Evolutionary conservation across 208 protist genomes (phyloP).

Genomic region (Herpetomonas tarakana): DNA sequence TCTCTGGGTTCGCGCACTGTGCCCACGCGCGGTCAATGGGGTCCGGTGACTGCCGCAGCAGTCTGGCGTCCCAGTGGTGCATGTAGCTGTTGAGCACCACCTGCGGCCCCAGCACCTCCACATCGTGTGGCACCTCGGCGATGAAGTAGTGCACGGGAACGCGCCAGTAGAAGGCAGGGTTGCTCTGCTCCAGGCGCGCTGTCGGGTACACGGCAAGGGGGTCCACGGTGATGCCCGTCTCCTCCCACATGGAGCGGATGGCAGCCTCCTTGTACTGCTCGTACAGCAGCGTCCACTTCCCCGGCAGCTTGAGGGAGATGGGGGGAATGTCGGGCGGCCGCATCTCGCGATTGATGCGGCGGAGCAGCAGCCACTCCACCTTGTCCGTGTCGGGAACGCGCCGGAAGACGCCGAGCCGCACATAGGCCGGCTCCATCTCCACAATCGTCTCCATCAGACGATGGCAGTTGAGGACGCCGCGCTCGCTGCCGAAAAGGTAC

Average conservation of each 20-base stretch:
- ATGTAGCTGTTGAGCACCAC: constrained; percentile 74
- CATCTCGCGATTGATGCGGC: constrained; percentile 87
- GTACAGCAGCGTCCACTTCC: constrained; percentile 89
- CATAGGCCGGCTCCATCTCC: constrained; percentile 78
- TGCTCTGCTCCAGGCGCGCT: constrained; percentile 43
- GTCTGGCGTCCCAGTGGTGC: constrained; percentile 68
- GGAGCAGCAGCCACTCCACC: constrained; percentile 87
- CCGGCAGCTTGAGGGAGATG: constrained; percentile 89
- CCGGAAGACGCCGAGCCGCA: constrained; percentile 85
- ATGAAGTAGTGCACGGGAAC: constrained; percentile 88
- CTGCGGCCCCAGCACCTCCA: constrained; percentile 76
- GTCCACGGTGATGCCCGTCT: constrained; percentile 87
- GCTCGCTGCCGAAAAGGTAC: constrained; percentile 88
- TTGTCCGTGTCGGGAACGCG: constrained; percentile 33
- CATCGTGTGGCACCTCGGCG: constrained; percentile 80
- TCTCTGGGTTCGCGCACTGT: constrained; percentile 69
- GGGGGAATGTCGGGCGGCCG: constrained; percentile 87
- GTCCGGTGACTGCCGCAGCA: constrained; percentile 86
- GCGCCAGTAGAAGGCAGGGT: constrained; percentile 83
- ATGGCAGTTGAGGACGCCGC: constrained; percentile 84
- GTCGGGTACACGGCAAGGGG: constrained; percentile 63
- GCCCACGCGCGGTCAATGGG: constrained; percentile 88
- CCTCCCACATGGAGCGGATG: constrained; percentile 85
- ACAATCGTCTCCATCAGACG: constrained; percentile 82
- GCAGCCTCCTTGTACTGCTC: constrained; percentile 89